These are phyloP conservation scores for Phialophora expanda DNA, from an alignment of 2,329 filamentous ascomycete species.

Conservation along the genomic window DNA sequence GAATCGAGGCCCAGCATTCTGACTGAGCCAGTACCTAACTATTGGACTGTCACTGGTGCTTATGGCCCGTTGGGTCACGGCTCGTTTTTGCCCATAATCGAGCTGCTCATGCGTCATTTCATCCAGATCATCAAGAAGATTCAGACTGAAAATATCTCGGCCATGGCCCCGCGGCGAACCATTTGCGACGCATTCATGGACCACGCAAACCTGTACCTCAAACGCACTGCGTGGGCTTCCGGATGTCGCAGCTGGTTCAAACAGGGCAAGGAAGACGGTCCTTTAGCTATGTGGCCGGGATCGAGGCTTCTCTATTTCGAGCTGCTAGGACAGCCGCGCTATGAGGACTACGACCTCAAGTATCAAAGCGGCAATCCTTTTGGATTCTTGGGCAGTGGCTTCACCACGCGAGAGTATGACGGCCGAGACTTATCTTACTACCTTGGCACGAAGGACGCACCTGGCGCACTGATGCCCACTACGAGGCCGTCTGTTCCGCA, in stretches of 20 bases:
- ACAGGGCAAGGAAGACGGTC: constrained; percentile 37
- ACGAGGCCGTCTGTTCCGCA: no score
- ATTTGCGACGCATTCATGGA: constrained; percentile 44
- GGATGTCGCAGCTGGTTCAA: constrained; percentile 32
- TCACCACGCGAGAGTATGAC: constrained; percentile 51
- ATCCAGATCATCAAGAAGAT: constrained; percentile 40
- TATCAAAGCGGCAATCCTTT: constrained; percentile 49
- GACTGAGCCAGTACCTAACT: no score
- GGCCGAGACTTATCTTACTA: constrained; percentile 56
- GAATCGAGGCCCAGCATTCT: no score
- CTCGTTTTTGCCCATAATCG: constrained; percentile 39
- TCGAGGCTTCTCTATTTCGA: constrained; percentile 48
- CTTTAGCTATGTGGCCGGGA: constrained; percentile 47
- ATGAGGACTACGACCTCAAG: constrained; percentile 50
- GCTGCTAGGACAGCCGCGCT: constrained; percentile 45
- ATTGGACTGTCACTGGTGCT: constrained; percentile 39
- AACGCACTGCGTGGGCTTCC: constrained; percentile 37
- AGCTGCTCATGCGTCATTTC: constrained; percentile 36
- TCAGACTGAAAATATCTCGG: constrained; percentile 34
- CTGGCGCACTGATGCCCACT: constrained; percentile 15
- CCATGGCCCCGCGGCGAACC: constrained; percentile 33
- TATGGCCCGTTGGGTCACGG: constrained; percentile 41
- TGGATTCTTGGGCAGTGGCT: constrained; percentile 52
- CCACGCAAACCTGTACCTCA: constrained; percentile 49
- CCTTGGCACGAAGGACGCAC: constrained; percentile 46